Conservation (phyloP, 495 filamentous ascomycete species). For the Penicillium silybi region DNA sequence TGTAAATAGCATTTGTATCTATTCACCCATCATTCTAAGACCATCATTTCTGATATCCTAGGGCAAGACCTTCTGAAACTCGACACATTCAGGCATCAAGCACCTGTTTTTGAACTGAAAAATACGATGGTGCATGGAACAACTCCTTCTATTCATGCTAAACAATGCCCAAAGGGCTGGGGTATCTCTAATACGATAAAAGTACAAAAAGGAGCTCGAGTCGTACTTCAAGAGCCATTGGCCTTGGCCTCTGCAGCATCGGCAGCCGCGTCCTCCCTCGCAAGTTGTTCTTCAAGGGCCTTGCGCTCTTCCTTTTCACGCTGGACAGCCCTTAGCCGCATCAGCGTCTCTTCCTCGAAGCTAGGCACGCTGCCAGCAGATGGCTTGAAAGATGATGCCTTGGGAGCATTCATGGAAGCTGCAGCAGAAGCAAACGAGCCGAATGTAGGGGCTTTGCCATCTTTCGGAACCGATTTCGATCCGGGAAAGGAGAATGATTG, state of each 20-base stretch:
- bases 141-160: conserved; percentile 2
- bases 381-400: conserved; percentile 27
- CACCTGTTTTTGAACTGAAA: background rate
- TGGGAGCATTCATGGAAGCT: conserved; percentile 20
- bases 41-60: background rate
- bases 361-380: conserved; percentile 41
- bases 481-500: conserved; percentile 38
- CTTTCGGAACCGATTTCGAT: conserved; percentile 25
- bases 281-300: conserved; percentile 52
- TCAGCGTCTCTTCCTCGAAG: conserved; percentile 57
- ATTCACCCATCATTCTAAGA: background rate
- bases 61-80: no score
- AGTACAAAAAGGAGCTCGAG: background rate
- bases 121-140: background rate
- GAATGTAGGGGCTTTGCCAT: conserved; percentile 47
- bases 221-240: conserved; percentile 1
- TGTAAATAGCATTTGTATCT: conserved; percentile 17
- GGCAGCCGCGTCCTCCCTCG: conserved; percentile 47
- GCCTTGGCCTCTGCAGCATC: conserved; percentile 39
- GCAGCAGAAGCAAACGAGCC: conserved; percentile 44
- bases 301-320: conserved; percentile 49
- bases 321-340: conserved; percentile 56
- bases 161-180: background rate
- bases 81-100: no score
- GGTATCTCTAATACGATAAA: conserved; percentile 9